phyloP scores from a whole-genome alignment of 78 protist species.

The Mantamonas sphyraenae region DNA sequence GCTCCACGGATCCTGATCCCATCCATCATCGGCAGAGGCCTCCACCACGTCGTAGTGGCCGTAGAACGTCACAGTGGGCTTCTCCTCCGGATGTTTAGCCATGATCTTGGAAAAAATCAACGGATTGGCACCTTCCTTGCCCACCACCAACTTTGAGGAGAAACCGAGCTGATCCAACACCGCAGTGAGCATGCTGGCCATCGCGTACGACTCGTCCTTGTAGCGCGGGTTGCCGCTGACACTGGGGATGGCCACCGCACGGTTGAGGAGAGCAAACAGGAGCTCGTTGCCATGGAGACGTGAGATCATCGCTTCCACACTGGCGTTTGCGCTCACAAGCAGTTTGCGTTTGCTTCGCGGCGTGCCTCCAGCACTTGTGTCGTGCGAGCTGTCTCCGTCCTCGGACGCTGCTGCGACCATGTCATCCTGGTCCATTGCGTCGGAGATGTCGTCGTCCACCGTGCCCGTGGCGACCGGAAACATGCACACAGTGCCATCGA shows the following conservation, averaged over 20 bases:
- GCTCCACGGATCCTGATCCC: constrained; percentile 26
- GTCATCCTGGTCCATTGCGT: no score
- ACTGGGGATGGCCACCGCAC: not conserved
- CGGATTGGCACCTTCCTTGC: constrained; percentile 8
- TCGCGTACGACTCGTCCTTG: not conserved
- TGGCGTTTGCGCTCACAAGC: no score
- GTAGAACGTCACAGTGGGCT: constrained; percentile 27
- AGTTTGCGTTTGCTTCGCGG: no score
- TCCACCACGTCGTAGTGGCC: constrained; percentile 48
- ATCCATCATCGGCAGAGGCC: constrained; percentile 14
- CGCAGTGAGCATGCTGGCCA: not conserved
- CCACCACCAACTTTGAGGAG: no score
- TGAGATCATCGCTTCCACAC: not conserved
- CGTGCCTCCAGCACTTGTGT: no score
- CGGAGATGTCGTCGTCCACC: no score
- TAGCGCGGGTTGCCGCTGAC: not conserved
- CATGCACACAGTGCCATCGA: not conserved
- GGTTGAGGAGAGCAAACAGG: not conserved
- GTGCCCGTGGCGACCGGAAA: not conserved
- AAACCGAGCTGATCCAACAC: not conserved
- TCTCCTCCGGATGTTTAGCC: no score
- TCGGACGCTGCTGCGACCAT: no score
- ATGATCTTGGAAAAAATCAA: no score
- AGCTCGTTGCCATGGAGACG: not conserved
- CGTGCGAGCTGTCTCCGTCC: no score